These are phyloP conservation scores for Rhizophora mangle DNA, from an alignment of 345 rosid genomes.

Conservation along the genomic window DNA sequence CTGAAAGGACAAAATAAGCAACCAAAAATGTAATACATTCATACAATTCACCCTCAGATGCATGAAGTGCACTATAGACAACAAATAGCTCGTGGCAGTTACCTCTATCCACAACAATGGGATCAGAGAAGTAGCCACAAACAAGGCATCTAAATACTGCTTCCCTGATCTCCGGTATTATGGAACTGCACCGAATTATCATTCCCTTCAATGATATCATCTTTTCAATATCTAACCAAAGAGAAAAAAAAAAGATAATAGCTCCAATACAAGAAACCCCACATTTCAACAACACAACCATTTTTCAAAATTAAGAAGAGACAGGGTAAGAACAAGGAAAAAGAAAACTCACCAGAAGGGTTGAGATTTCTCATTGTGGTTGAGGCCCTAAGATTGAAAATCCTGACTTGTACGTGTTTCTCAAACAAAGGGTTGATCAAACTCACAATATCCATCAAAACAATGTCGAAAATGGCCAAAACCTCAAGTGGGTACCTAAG, in stretches of 20 bases:
- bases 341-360: conserved; percentile 63
- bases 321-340: neutral
- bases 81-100: conserved; percentile 19
- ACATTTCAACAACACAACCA: neutral
- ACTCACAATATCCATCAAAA: conserved; percentile 86
- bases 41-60: neutral
- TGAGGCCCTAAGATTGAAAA: conserved; percentile 68
- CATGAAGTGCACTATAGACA: neutral
- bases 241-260: neutral
- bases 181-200: conserved; percentile 87
- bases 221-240: conserved; percentile 81
- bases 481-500: conserved; percentile 90
- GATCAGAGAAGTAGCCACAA: conserved; percentile 82
- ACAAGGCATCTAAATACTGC: conserved; percentile 87
- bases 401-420: conserved; percentile 83
- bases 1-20: conserved; percentile 33
- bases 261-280: neutral
- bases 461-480: conserved; percentile 89
- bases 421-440: conserved; percentile 68
- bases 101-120: conserved; percentile 95
- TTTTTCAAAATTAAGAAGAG: neutral
- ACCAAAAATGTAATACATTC: conserved; percentile 1
- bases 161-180: conserved; percentile 96
- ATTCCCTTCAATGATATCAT: conserved; percentile 93
- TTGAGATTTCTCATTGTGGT: conserved; percentile 90